Percentiles rank a stretch among this genome's conserved stretches.
phyloP scores from a whole-genome alignment of 495 filamentous ascomycete species.

The Aspergillus ostianus region DNA sequence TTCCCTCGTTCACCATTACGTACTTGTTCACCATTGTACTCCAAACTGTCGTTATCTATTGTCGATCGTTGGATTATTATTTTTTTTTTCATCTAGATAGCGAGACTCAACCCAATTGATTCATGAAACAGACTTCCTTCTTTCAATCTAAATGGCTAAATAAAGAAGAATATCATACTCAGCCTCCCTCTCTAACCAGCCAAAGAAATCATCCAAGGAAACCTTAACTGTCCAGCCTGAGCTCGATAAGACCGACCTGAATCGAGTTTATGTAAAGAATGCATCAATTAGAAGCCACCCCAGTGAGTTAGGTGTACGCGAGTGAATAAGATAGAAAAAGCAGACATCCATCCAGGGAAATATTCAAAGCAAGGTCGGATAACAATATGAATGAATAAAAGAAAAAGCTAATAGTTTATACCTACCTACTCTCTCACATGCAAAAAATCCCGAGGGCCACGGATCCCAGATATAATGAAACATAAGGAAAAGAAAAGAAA shows the following conservation, averaged over 20 bases:
- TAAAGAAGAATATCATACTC: not conserved
- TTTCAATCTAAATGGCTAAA: not conserved
- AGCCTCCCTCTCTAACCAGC: not conserved
- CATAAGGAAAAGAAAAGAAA: not conserved
- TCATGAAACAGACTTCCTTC: not conserved
- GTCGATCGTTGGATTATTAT: too few species aligned
- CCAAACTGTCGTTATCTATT: not conserved
- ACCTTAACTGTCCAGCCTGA: too few species aligned
- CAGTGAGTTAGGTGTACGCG: too few species aligned
- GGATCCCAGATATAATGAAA: not conserved
- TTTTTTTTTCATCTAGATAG: not conserved
- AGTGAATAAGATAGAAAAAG: too few species aligned
- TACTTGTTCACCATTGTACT: not conserved
- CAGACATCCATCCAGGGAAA: too few species aligned
- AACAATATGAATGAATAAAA: slow-evolving; percentile 8
- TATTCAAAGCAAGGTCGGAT: not conserved
- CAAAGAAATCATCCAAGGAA: too few species aligned
- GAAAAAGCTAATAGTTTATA: not conserved
- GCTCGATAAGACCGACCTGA: too few species aligned
- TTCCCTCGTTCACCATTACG: not conserved
- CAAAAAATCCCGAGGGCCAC: not conserved
- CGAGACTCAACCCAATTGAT: not conserved
- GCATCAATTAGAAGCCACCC: too few species aligned
- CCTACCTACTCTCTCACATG: not conserved
- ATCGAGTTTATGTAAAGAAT: too few species aligned